phyloP scores from a whole-genome alignment of 768 basidiomycete species.

The Boletus pseudopeckii region DNA sequence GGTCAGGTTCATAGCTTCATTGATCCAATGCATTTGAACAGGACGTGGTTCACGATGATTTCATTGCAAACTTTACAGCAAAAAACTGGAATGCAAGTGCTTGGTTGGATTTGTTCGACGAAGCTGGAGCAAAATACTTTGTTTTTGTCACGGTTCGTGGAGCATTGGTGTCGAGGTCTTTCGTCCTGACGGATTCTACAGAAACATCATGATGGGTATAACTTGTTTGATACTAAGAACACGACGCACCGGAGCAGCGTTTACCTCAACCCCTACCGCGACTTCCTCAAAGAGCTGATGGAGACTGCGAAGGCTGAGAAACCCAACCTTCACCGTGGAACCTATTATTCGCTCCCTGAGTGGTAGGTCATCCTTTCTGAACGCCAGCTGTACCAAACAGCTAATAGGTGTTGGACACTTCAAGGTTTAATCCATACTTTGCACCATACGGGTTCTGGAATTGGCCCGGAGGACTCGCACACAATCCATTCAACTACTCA shows the following conservation, averaged over 20 bases:
- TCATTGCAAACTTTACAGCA: slow-evolving; percentile 52
- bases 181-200: slow-evolving; percentile 14
- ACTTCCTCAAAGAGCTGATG: slow-evolving; percentile 51
- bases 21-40: slow-evolving; percentile 10
- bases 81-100: slow-evolving; percentile 50
- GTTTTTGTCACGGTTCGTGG: slow-evolving; percentile 48
- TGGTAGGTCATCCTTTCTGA: slow-evolving; percentile 33
- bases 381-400: background rate
- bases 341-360: slow-evolving; percentile 56
- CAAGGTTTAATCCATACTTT: slow-evolving; percentile 54
- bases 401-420: background rate
- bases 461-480: slow-evolving; percentile 57
- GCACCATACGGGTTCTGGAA: slow-evolving; percentile 45
- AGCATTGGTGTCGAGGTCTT: background rate
- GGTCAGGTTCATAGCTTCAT: background rate
- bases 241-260: slow-evolving; percentile 50
- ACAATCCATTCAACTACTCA: slow-evolving; percentile 45
- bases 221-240: slow-evolving; percentile 52
- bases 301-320: slow-evolving; percentile 46
- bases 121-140: slow-evolving; percentile 60
- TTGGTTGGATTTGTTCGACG: slow-evolving; percentile 54
- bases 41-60: slow-evolving; percentile 55
- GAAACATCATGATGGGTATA: slow-evolving; percentile 65
- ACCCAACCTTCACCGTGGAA: slow-evolving; percentile 51
- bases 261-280: slow-evolving; percentile 47